phyloP scores from a whole-genome alignment of 169 alveolate species.

The Eimeria tenella region DNA sequence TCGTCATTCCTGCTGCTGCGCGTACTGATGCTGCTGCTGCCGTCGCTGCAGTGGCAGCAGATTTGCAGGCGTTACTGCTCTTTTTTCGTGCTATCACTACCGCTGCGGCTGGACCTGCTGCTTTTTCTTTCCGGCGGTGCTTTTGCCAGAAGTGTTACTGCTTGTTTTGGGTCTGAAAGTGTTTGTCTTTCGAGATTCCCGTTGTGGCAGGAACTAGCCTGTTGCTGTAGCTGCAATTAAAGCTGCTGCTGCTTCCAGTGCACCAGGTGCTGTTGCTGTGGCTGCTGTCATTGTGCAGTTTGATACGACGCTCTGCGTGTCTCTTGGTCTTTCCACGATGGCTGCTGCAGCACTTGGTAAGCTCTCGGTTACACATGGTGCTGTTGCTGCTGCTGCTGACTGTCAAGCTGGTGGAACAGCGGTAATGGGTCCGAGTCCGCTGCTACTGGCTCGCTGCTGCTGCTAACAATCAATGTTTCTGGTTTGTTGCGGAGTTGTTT shows the following conservation, averaged over 20 bases:
- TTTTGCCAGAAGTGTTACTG: not conserved
- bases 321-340: constrained; percentile 84
- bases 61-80: not conserved
- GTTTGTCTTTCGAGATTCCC: not conserved
- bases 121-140: not conserved
- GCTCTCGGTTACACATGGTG: constrained; percentile 81
- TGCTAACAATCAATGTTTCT: not conserved
- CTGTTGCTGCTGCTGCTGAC: not conserved
- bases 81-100: not conserved
- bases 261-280: too few species aligned
- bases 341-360: constrained; percentile 87
- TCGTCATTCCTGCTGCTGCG: not conserved
- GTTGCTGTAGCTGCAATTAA: not conserved
- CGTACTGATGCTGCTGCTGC: not conserved
- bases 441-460: not conserved
- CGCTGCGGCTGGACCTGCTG: not conserved
- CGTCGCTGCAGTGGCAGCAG: not conserved
- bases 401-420: not conserved
- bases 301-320: constrained; percentile 82
- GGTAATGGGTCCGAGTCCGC: not conserved
- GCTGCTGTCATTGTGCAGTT: constrained; percentile 28
- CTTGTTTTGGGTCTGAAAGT: not conserved
- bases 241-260: too few species aligned
- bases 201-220: not conserved
- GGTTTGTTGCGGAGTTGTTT: not conserved